Evolutionary conservation across 2,329 filamentous ascomycete species (phyloP).

Genomic region (Ilyonectria mors-panacis): DNA sequence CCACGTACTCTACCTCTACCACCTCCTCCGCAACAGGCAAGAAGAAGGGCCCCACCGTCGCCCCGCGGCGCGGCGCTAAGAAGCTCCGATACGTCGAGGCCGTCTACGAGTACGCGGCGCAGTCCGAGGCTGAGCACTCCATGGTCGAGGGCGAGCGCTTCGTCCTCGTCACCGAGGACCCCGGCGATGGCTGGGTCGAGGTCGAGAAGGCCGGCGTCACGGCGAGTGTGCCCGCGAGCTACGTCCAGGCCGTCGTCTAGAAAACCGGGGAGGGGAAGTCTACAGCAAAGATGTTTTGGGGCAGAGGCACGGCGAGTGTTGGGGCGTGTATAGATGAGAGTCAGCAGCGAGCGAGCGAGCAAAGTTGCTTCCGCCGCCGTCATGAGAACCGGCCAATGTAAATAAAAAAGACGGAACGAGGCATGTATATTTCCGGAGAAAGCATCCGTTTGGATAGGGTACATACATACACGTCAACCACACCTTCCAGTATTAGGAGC

Average conservation of each 20-base stretch:
- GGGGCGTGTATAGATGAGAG: conserved; percentile 36
- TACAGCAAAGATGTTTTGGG: background rate
- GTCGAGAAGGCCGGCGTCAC: conserved; percentile 91
- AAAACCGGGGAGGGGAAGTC: conserved; percentile 13
- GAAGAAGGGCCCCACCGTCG: conserved; percentile 93
- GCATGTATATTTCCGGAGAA: conserved; percentile 33
- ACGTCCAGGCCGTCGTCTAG: conserved; percentile 84
- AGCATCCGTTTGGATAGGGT: conserved; percentile 34
- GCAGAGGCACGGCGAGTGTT: background rate
- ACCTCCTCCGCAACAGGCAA: conserved; percentile 65
- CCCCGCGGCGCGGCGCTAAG: conserved; percentile 91
- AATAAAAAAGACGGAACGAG: conserved; percentile 26
- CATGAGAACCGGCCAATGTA: conserved; percentile 22
- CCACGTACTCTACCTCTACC: conserved; percentile 81
- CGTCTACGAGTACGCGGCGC: conserved; percentile 90
- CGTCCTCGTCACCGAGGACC: conserved; percentile 88
- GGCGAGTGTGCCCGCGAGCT: conserved; percentile 94
- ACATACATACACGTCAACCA: conserved; percentile 25
- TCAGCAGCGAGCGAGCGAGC: conserved; percentile 17
- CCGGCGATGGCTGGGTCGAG: conserved; percentile 96
- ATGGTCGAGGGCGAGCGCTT: conserved; percentile 95
- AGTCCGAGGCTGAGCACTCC: conserved; percentile 87
- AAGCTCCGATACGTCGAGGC: conserved; percentile 95
- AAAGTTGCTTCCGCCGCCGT: conserved; percentile 24
- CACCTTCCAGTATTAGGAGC: background rate